Conservation (phyloP, 1,284 basidiomycete species). For the Leccinum fallax region DNA sequence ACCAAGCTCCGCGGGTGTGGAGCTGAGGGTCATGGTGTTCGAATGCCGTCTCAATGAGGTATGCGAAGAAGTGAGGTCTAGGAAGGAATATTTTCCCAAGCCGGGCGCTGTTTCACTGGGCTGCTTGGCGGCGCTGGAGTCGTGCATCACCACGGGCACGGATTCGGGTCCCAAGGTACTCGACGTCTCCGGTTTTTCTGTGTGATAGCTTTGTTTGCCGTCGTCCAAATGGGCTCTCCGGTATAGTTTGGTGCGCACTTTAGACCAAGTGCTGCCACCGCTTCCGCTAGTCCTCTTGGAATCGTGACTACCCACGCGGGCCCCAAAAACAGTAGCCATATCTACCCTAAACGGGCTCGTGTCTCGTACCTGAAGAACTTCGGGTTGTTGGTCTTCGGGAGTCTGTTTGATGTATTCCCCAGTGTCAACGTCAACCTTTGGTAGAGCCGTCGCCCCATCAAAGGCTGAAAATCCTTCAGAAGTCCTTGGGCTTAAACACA, state of each 20-base stretch:
- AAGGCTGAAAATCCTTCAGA: constrained; percentile 24
- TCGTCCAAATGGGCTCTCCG: constrained; percentile 35
- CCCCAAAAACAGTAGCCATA: constrained; percentile 37
- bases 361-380: constrained; percentile 38
- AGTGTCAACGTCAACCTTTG: constrained; percentile 2
- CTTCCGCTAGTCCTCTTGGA: constrained; percentile 34
- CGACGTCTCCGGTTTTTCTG: constrained; percentile 25
- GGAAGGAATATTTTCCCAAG: constrained; percentile 52
- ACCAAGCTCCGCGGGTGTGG: constrained; percentile 30
- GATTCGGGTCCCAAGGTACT: constrained; percentile 33
- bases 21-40: constrained; percentile 32
- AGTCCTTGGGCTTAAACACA: constrained; percentile 33
- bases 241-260: constrained; percentile 33
- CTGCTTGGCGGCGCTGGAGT: constrained; percentile 28
- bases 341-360: constrained; percentile 51
- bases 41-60: constrained; percentile 44
- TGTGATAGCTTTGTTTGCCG: constrained; percentile 23
- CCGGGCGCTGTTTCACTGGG: constrained; percentile 32
- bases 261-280: constrained; percentile 37
- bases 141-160: constrained; percentile 37
- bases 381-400: constrained; percentile 14
- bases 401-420: constrained; percentile 1
- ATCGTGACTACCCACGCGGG: constrained; percentile 20
- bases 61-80: constrained; percentile 57
- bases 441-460: background rate